These are phyloP conservation scores for Ceratobasidium sp. DNA, from an alignment of 1,284 basidiomycete species.

Conservation along the genomic window DNA sequence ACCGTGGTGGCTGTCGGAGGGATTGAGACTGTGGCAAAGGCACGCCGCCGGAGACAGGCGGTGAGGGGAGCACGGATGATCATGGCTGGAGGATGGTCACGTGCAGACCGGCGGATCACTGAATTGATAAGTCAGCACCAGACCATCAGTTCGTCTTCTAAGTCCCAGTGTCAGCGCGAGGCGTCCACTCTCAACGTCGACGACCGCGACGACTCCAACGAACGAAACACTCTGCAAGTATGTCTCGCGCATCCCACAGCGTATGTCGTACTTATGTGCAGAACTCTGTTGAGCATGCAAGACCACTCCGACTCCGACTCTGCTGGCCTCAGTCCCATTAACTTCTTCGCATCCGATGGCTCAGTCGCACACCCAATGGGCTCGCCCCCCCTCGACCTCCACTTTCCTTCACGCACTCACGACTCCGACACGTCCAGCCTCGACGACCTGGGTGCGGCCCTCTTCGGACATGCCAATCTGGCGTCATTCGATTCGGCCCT, in stretches of 20 bases:
- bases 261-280: conserved; percentile 17
- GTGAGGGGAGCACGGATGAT: conserved; percentile 12
- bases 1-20: neutral
- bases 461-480: conserved; percentile 39
- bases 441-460: conserved; percentile 28
- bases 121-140: conserved; percentile 19
- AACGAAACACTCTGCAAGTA: conserved; percentile 4
- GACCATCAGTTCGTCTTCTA: conserved; percentile 19
- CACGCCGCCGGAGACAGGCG: conserved; percentile 14
- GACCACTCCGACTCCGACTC: conserved; percentile 29
- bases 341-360: conserved; percentile 36
- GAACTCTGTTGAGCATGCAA: conserved; percentile 17
- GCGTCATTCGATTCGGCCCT: conserved; percentile 40
- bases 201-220: conserved; percentile 6
- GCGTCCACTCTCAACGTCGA: conserved; percentile 37
- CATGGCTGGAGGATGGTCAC: conserved; percentile 13
- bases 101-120: conserved; percentile 19
- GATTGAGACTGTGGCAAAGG: conserved; percentile 12
- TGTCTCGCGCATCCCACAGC: neutral
- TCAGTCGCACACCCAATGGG: conserved; percentile 14
- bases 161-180: conserved; percentile 27
- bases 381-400: conserved; percentile 38
- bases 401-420: conserved; percentile 41
- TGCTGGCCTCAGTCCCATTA: conserved; percentile 32
- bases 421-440: conserved; percentile 39